Conservation (phyloP, 768 basidiomycete genomes). For the Myochromella boudieri region DNA sequence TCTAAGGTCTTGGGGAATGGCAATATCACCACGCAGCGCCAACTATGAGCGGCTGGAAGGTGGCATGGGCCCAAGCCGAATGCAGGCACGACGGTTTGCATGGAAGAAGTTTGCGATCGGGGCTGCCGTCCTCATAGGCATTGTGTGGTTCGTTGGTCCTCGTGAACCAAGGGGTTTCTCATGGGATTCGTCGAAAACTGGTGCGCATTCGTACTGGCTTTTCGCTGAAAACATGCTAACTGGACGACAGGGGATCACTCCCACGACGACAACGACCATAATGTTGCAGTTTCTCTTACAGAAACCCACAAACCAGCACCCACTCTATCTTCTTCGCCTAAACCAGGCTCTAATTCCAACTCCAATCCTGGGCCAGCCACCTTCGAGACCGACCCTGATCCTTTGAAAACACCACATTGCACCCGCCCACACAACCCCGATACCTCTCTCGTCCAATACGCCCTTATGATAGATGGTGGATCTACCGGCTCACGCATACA, state of each 20-base stretch:
- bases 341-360: conserved; percentile 1
- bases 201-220: not conserved
- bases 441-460: conserved; percentile 79
- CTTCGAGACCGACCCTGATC: conserved; percentile 74
- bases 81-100: conserved; percentile 28
- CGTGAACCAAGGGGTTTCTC: conserved; percentile 23
- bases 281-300: no score
- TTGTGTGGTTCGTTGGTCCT: conserved; percentile 72
- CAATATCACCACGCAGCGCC: conserved; percentile 36
- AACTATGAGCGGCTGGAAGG: conserved; percentile 64
- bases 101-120: conserved; percentile 74
- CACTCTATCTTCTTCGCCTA: no score
- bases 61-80: conserved; percentile 52
- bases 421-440: conserved; percentile 46
- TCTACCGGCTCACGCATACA: conserved; percentile 97
- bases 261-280: not conserved
- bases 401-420: conserved; percentile 72
- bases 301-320: no score
- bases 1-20: conserved; percentile 10
- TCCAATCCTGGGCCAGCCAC: conserved; percentile 33
- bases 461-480: conserved; percentile 97
- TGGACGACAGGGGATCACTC: not conserved
- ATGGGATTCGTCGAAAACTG: conserved; percentile 12
- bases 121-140: conserved; percentile 50
- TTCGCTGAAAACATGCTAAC: not conserved